Percentiles rank a stretch among this genome's conserved stretches.
These are phyloP conservation scores for Diaporthe longicolla DNA, from an alignment of 2,329 filamentous ascomycete genomes.

Conservation along the genomic window DNA sequence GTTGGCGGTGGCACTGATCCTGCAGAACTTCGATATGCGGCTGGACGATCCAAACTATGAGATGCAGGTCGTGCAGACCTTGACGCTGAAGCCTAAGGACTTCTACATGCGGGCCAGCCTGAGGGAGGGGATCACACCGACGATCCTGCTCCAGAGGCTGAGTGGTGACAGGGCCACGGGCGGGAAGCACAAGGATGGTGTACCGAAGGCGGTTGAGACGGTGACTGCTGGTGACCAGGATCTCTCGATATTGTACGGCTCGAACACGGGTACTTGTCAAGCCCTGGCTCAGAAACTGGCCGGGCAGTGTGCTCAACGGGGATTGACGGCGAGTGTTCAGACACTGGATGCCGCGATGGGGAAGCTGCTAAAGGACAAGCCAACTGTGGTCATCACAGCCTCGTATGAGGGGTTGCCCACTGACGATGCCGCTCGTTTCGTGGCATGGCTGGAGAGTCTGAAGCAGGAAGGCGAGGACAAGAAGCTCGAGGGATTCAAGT, in stretches of 20 bases:
- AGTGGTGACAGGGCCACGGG: conserved; percentile 55
- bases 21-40: conserved; percentile 80
- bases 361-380: conserved; percentile 71
- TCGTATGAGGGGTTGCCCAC: conserved; percentile 80
- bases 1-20: conserved; percentile 71
- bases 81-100: conserved; percentile 75
- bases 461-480: conserved; percentile 50
- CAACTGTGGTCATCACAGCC: conserved; percentile 75
- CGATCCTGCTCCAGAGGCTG: conserved; percentile 62
- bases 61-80: conserved; percentile 66
- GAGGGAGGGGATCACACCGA: conserved; percentile 71
- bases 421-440: conserved; percentile 78
- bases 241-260: conserved; percentile 77
- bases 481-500: conserved; percentile 69
- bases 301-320: conserved; percentile 66
- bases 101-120: conserved; percentile 74
- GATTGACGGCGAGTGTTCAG: conserved; percentile 71
- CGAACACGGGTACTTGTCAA: conserved; percentile 81
- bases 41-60: conserved; percentile 73
- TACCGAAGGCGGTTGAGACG: conserved; percentile 51
- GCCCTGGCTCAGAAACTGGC: conserved; percentile 74
- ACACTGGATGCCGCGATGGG: conserved; percentile 73
- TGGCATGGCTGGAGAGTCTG: conserved; percentile 72
- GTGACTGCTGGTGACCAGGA: conserved; percentile 53
- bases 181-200: conserved; percentile 60